Percentiles rank a stretch among this genome's conserved stretches.
phyloP scores from a whole-genome alignment of 495 filamentous ascomycete genomes.

The Xylaria acuta region DNA sequence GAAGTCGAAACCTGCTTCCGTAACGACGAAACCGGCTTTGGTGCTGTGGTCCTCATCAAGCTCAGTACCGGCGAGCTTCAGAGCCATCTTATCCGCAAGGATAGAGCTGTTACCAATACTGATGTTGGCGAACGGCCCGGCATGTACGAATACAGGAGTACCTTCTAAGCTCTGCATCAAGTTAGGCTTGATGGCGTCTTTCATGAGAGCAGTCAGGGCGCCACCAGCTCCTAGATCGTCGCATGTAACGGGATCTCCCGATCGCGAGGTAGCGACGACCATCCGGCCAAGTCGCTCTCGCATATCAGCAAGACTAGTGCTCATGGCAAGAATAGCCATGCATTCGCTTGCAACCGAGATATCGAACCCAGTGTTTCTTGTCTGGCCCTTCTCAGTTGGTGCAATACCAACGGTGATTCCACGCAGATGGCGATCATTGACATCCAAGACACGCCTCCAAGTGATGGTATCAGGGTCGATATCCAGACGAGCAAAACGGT shows the following conservation, averaged over 20 bases:
- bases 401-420: conserved; percentile 87
- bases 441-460: conserved; percentile 94
- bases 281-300: conserved; percentile 92
- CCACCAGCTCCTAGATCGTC: conserved; percentile 94
- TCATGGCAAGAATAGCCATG: conserved; percentile 97
- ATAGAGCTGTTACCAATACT: conserved; percentile 95
- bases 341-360: conserved; percentile 97
- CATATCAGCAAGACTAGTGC: conserved; percentile 87
- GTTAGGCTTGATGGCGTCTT: conserved; percentile 98
- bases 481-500: conserved; percentile 86
- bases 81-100: conserved; percentile 89
- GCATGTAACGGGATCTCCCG: conserved; percentile 91
- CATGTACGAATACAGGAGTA: conserved; percentile 96
- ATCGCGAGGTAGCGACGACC: conserved; percentile 88
- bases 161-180: conserved; percentile 98
- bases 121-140: conserved; percentile 97
- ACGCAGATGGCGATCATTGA: conserved; percentile 93
- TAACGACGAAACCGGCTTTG: conserved; percentile 94
- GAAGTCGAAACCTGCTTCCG: conserved; percentile 98
- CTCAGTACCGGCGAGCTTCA: conserved; percentile 96
- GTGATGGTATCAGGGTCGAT: conserved; percentile 98
- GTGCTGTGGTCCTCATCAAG: conserved; percentile 84
- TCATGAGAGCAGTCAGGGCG: conserved; percentile 92
- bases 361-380: conserved; percentile 88
- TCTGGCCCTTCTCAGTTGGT: conserved; percentile 85